These are phyloP conservation scores for Metarhizium guizhouense DNA, from an alignment of 2,329 filamentous ascomycete species.

Conservation along the genomic window DNA sequence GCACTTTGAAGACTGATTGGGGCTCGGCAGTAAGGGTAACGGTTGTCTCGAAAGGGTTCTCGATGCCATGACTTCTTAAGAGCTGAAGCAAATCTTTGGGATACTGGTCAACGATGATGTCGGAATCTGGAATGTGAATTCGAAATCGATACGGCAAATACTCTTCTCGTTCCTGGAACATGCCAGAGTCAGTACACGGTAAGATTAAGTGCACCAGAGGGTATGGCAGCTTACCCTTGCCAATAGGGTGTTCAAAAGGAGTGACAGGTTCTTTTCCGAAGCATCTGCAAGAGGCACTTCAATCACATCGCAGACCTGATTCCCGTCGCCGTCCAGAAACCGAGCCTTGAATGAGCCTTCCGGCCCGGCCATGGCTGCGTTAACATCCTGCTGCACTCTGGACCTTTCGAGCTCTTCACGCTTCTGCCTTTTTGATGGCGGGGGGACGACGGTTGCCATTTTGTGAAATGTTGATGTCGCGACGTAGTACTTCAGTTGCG, in stretches of 20 bases:
- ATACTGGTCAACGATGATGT: conserved; percentile 46
- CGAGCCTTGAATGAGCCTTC: conserved; percentile 75
- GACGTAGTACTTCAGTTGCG: neutral
- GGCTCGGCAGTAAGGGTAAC: conserved; percentile 56
- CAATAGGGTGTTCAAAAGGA: conserved; percentile 76
- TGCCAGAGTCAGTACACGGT: neutral
- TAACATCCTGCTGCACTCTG: conserved; percentile 66
- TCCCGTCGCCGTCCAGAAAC: conserved; percentile 72
- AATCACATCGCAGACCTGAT: conserved; percentile 61
- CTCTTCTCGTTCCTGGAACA: conserved; percentile 41
- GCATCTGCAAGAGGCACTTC: conserved; percentile 77
- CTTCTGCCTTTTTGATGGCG: conserved; percentile 80
- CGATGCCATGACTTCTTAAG: conserved; percentile 46
- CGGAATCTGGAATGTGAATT: conserved; percentile 46
- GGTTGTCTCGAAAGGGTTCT: conserved; percentile 48
- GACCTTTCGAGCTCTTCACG: conserved; percentile 64
- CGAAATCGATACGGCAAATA: conserved; percentile 54
- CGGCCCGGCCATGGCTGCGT: conserved; percentile 56
- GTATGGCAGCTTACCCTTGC: conserved; percentile 45
- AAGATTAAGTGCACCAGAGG: neutral
- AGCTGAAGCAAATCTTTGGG: conserved; percentile 45
- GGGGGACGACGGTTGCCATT: conserved; percentile 79
- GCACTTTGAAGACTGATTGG: conserved; percentile 89
- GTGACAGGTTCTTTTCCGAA: conserved; percentile 79
- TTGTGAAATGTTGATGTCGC: neutral